These are phyloP conservation scores for Parachlorella kessleri DNA, from an alignment of 139 green algal species.

Conservation along the genomic window DNA sequence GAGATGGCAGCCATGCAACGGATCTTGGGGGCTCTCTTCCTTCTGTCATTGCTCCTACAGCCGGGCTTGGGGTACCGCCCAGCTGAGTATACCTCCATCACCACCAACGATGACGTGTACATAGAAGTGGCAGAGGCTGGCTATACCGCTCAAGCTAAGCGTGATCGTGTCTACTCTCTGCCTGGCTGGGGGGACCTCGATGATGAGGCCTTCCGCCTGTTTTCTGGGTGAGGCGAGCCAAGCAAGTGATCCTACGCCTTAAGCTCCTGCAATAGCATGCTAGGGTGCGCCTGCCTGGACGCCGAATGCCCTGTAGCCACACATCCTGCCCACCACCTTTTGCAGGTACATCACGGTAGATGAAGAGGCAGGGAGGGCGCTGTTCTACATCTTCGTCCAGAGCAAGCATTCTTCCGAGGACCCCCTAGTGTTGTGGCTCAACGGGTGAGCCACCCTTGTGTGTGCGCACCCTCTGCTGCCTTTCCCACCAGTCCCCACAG, in stretches of 20 bases:
- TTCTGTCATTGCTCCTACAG: no score
- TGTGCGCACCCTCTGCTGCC: no score
- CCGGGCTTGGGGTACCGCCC: no score
- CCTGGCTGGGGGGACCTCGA: not conserved
- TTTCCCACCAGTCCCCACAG: no score
- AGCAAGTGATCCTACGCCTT: not conserved
- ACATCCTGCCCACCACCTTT: no score
- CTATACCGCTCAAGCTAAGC: not conserved
- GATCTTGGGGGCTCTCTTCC: no score
- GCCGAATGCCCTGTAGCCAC: no score
- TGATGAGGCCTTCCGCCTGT: not conserved
- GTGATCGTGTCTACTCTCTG: not conserved
- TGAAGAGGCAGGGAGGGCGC: constrained; percentile 56
- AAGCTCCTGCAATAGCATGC: not conserved
- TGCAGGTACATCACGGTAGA: constrained; percentile 84
- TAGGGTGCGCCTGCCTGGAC: not conserved
- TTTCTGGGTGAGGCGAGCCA: constrained; percentile 7
- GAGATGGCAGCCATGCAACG: no score
- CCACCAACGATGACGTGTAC: no score
- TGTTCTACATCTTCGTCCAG: constrained; percentile 74
- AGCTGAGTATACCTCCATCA: no score
- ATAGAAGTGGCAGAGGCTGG: no score
- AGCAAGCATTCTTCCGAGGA: constrained; percentile 41
- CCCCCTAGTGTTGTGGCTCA: constrained; percentile 81
- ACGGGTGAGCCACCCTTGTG: no score